Percentiles rank a stretch among this genome's conserved stretches.
phyloP scores from a whole-genome alignment of 495 filamentous ascomycete genomes.

The Ascodesmis nigricans region DNA sequence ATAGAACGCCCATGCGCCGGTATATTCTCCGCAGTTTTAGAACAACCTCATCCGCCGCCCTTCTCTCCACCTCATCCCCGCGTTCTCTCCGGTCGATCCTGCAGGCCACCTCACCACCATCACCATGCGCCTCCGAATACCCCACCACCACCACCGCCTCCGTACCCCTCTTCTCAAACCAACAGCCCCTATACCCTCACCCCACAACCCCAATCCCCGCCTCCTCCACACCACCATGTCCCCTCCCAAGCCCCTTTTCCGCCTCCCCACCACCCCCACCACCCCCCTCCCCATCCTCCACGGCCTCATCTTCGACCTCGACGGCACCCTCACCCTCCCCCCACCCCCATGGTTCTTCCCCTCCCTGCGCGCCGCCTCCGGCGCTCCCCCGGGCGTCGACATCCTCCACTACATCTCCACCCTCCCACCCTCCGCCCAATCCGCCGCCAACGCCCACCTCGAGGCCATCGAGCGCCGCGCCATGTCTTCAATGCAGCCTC shows the following conservation, averaged over 20 bases:
- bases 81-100: not conserved
- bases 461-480: slow-evolving; percentile 55
- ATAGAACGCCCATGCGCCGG: too few relatives aligned
- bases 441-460: slow-evolving; percentile 46
- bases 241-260: not conserved
- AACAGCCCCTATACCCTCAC: not conserved
- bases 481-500: slow-evolving; percentile 57
- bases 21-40: too few relatives aligned
- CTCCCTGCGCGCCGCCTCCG: slow-evolving; percentile 48
- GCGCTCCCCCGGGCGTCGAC: slow-evolving; percentile 46
- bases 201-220: not conserved
- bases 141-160: not conserved
- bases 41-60: too few relatives aligned
- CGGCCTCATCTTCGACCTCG: slow-evolving; percentile 85
- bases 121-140: slow-evolving; percentile 14
- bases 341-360: slow-evolving; percentile 93
- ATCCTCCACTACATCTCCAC: slow-evolving; percentile 72
- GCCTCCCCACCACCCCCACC: slow-evolving; percentile 4
- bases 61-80: too few relatives aligned
- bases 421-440: slow-evolving; percentile 39
- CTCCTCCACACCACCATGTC: not conserved
- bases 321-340: slow-evolving; percentile 54
- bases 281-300: slow-evolving; percentile 36
- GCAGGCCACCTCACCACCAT: not conserved
- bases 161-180: not conserved